Evolutionary conservation across 2,329 filamentous ascomycete species (phyloP).

Genomic region (Blastomyces parvus): DNA sequence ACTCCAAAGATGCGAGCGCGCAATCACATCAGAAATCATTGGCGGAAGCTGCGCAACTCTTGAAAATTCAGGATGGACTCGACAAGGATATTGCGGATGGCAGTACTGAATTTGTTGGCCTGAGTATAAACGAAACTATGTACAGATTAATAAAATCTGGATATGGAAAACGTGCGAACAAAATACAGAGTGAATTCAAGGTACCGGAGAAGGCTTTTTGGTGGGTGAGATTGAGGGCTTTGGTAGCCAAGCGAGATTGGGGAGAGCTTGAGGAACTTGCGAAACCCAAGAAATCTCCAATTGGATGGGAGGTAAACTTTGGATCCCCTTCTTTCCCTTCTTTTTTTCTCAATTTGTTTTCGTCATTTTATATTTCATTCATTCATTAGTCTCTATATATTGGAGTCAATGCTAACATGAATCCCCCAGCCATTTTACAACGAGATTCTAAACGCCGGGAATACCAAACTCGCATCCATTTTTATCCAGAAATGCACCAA

Average conservation of each 20-base stretch:
- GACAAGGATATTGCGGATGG: conserved; percentile 66
- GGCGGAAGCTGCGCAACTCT: conserved; percentile 67
- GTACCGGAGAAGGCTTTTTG: conserved; percentile 82
- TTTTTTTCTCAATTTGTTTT: background rate
- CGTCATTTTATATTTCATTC: conserved; percentile 1
- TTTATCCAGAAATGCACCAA: conserved; percentile 83
- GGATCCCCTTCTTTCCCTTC: background rate
- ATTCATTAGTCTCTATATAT: conserved; percentile 6
- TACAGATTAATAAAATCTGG: conserved; percentile 77
- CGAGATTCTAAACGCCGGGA: conserved; percentile 76
- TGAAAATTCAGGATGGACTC: conserved; percentile 78
- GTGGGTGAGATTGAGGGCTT: conserved; percentile 76
- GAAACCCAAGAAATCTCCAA: conserved; percentile 68
- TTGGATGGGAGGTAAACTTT: conserved; percentile 79
- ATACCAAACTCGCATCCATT: conserved; percentile 69
- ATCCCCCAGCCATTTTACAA: conserved; percentile 74
- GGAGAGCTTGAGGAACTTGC: conserved; percentile 79
- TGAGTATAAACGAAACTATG: conserved; percentile 85
- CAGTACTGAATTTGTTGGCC: conserved; percentile 60
- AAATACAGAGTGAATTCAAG: conserved; percentile 85
- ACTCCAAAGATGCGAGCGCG: conserved; percentile 64
- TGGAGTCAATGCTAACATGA: conserved; percentile 21
- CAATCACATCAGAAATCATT: conserved; percentile 62
- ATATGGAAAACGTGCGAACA: conserved; percentile 75
- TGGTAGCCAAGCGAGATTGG: conserved; percentile 88